Evolutionary conservation across 1,284 basidiomycete species (phyloP).

Genomic region (Ceratobasidium sp.): DNA sequence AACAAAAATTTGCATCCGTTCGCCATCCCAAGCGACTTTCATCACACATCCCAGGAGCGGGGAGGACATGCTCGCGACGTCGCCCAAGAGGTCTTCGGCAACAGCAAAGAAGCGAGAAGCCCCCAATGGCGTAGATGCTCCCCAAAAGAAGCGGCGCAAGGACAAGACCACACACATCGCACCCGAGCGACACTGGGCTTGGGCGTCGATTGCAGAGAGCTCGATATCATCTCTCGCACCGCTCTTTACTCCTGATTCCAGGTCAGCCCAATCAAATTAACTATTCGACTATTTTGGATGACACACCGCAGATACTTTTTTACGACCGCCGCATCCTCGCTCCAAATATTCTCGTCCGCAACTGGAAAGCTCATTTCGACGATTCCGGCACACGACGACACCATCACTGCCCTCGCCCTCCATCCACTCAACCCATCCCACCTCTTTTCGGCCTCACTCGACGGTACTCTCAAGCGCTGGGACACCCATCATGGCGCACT

Average conservation of each 20-base stretch:
- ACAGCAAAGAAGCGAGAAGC: conserved; percentile 25
- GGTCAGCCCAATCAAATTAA: conserved; percentile 58
- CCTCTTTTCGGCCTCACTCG: conserved; percentile 83
- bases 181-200: conserved; percentile 59
- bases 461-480: conserved; percentile 90
- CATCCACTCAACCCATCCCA: conserved; percentile 91
- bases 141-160: conserved; percentile 2
- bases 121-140: neutral
- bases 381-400: conserved; percentile 61
- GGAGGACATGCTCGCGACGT: conserved; percentile 35
- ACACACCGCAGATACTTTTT: conserved; percentile 78
- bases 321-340: conserved; percentile 73
- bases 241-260: conserved; percentile 85
- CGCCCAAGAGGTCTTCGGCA: conserved; percentile 28
- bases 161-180: conserved; percentile 1
- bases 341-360: conserved; percentile 81
- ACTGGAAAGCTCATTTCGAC: conserved; percentile 85
- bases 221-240: conserved; percentile 70
- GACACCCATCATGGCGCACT: conserved; percentile 89
- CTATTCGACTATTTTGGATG: conserved; percentile 39
- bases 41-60: conserved; percentile 25
- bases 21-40: conserved; percentile 10
- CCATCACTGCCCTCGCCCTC: conserved; percentile 78
- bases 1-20: conserved; percentile 39
- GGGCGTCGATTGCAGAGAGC: conserved; percentile 75